Evolutionary conservation across 345 rosid genomes (phyloP), one percentile per base, ranked within the genome.

Genomic region (Camelina hispida): DNA sequence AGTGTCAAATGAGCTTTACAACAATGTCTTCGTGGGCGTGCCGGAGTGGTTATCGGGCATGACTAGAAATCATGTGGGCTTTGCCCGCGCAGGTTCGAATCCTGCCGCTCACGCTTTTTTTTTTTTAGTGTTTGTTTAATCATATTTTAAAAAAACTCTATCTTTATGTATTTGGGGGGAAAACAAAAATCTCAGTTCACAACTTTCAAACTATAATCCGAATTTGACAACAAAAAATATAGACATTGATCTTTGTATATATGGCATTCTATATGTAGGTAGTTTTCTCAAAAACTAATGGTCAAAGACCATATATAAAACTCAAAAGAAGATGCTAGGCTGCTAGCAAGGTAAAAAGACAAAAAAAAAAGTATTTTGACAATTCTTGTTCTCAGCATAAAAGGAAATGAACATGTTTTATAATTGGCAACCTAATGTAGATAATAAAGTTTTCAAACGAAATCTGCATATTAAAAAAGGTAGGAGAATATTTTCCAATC

Each of bases 1-100:
- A 40, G 3, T 38, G 12, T 40, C 18, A 42, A 23, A 22, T 60
- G 25, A 38, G 47, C 25, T 5, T 16, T 15, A 16, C 15, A 57
- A 15, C 18, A 4, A 10, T 38, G 28, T 59, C 22, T 57, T n/a
- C 2, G 71, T 76, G 71, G 75, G 47, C 80, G 61, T 70, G 66
- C 79, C 79, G 58, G 74, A 76, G 74, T 76, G 72, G 76, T 83
- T 86, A 83, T 91, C 87, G 88, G 90, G 89, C 90, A 87, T 86
- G 92, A 90, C 89, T 92, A 85, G 90, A 93, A 93, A 86, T 89
- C 90, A 85, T 86, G 93, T 90, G 95, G 91, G 93, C 25, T 90
- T 23, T 76, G 87, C 88, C 89, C 96, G 91, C 88, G 91, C 91
- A 85, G 89, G 90, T 85, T 88, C 86, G 90, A 89, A 86, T 86